These are phyloP conservation scores for Neurospora sp. DNA, from an alignment of 495 filamentous ascomycete species.

Conservation along the genomic window DNA sequence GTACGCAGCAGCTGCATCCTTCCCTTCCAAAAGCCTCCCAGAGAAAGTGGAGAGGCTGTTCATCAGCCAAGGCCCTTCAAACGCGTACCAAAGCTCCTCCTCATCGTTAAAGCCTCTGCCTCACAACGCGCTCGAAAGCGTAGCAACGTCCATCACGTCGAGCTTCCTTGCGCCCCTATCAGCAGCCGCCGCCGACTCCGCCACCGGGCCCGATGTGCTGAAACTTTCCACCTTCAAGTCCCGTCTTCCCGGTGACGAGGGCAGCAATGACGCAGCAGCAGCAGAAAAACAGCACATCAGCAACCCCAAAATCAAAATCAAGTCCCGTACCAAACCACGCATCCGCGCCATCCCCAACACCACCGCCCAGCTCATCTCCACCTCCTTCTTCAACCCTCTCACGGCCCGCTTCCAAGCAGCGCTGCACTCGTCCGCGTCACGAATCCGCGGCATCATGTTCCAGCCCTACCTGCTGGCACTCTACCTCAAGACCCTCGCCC, in stretches of 20 bases:
- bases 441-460: conserved; percentile 40
- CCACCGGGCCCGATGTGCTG: conserved; percentile 69
- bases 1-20: conserved; percentile 36
- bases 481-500: conserved; percentile 55
- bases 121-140: conserved; percentile 47
- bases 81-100: conserved; percentile 5
- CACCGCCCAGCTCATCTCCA: conserved; percentile 59
- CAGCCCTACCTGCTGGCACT: conserved; percentile 49
- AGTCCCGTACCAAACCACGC: conserved; percentile 35
- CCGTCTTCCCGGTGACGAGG: conserved; percentile 15
- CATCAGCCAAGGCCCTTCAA: conserved; percentile 13
- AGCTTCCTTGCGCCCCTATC: conserved; percentile 73
- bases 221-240: conserved; percentile 53
- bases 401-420: conserved; percentile 49
- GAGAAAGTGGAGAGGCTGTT: conserved; percentile 45
- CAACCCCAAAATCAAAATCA: conserved; percentile 11
- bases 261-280: background rate
- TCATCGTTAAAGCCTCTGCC: conserved; percentile 39
- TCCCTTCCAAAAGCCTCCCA: conserved; percentile 67
- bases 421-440: conserved; percentile 30
- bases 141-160: conserved; percentile 52
- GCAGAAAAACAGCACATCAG: conserved; percentile 7
- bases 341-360: conserved; percentile 61
- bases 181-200: conserved; percentile 54
- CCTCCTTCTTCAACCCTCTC: conserved; percentile 75